A percentile compares a stretch with the other conserved stretches of the same genome.
Conservation (phyloP, 495 filamentous ascomycete species). For the Neurospora terricola region DNA sequence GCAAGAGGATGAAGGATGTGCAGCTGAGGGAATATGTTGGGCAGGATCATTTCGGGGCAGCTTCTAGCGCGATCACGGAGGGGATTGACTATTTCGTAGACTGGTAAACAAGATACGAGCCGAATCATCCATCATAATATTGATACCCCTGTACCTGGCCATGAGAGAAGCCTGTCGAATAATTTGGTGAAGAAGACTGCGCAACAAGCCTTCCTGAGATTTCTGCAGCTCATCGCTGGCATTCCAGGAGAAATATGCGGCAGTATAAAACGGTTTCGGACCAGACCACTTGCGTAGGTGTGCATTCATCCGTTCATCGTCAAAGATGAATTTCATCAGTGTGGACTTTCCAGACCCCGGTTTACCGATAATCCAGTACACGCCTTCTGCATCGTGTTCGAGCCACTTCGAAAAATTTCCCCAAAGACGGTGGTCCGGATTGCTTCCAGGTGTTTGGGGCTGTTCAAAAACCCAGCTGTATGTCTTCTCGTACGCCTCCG, state of each 20-base stretch:
- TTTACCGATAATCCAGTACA: slow-evolving; percentile 2
- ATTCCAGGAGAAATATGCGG: slow-evolving; percentile 33
- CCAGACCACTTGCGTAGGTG: not conserved
- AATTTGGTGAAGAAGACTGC: slow-evolving; percentile 24
- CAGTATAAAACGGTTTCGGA: slow-evolving; percentile 5
- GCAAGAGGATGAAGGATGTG: slow-evolving; percentile 10
- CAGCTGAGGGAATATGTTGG: slow-evolving; percentile 15
- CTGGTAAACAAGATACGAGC: slow-evolving; percentile 6
- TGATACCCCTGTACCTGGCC: not conserved
- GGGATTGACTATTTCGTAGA: slow-evolving; percentile 19
- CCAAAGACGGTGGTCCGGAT: not conserved
- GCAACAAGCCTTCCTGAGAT: slow-evolving; percentile 30
- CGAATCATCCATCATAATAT: not conserved
- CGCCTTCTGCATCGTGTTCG: not conserved
- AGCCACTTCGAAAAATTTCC: not conserved
- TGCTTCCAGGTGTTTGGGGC: not conserved
- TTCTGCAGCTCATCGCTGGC: slow-evolving; percentile 24
- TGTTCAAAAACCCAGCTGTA: not conserved
- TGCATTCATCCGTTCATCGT: not conserved
- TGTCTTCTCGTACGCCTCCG: not conserved
- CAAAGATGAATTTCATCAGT: not conserved
- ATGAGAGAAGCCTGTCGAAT: slow-evolving; percentile 1
- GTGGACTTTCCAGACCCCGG: slow-evolving; percentile 5
- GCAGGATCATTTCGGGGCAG: slow-evolving; percentile 14
- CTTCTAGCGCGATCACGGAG: slow-evolving; percentile 12